Evolutionary conservation across 2,329 filamentous ascomycete species (phyloP).

Genomic region (Pseudopyrenochaeta lycopersici): DNA sequence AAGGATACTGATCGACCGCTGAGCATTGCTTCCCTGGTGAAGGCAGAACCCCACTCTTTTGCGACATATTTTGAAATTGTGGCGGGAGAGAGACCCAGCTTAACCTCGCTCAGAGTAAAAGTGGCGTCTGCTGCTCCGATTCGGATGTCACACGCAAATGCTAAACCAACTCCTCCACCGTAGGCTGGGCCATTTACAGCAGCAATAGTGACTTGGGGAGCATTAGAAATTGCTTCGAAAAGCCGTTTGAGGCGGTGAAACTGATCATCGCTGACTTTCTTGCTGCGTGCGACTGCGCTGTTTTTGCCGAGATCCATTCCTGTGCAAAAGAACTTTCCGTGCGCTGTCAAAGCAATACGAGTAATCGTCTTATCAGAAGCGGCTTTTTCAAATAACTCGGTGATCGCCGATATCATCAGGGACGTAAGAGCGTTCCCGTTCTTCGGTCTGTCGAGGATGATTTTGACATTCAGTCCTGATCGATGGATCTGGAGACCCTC

Average conservation of each 20-base stretch:
- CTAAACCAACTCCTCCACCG: conserved; percentile 56
- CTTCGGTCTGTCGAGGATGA: conserved; percentile 46
- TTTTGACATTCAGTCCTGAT: conserved; percentile 40
- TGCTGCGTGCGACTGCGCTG: conserved; percentile 20
- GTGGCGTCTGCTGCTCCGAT: conserved; percentile 23
- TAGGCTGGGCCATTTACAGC: conserved; percentile 54
- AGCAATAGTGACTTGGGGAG: conserved; percentile 54
- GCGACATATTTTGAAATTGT: conserved; percentile 53
- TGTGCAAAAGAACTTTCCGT: conserved; percentile 54
- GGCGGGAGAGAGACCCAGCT: conserved; percentile 50
- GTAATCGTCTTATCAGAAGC: conserved; percentile 35
- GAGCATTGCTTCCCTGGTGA: conserved; percentile 52
- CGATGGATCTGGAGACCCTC: conserved; percentile 39
- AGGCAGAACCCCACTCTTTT: conserved; percentile 50
- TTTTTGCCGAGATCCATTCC: conserved; percentile 51
- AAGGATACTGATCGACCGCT: conserved; percentile 24
- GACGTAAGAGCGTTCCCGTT: conserved; percentile 54
- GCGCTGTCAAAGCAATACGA: conserved; percentile 49
- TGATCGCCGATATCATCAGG: conserved; percentile 48
- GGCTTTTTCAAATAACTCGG: conserved; percentile 31
- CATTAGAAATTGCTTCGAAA: conserved; percentile 51
- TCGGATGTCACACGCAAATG: conserved; percentile 55
- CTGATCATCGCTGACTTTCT: neutral
- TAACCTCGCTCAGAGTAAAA: conserved; percentile 53
- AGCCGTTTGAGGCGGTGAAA: conserved; percentile 31